These are phyloP conservation scores for Pleoardoris graminearum DNA, from an alignment of 2,329 filamentous ascomycete species.

Conservation along the genomic window DNA sequence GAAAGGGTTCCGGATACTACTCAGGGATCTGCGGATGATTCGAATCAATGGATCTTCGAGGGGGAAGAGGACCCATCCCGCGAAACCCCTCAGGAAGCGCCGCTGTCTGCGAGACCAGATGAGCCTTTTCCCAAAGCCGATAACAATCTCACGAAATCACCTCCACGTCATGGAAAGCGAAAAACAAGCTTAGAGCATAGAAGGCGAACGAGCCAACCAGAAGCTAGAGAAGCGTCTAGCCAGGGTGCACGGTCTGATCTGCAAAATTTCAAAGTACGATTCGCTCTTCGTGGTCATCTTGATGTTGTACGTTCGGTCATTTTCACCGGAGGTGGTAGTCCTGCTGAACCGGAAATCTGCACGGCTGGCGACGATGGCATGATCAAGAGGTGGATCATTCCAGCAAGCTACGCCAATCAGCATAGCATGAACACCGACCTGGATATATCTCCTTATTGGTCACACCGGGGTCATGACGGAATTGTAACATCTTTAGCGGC, in stretches of 20 bases:
- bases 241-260: constrained; percentile 63
- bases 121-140: constrained; percentile 84
- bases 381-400: constrained; percentile 96
- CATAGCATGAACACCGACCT: constrained; percentile 72
- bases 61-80: constrained; percentile 71
- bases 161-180: constrained; percentile 66
- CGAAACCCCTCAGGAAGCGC: constrained; percentile 58
- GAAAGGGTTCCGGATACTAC: constrained; percentile 37
- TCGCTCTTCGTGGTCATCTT: constrained; percentile 87
- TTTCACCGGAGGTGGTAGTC: constrained; percentile 94
- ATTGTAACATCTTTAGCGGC: constrained; percentile 84
- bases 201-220: constrained; percentile 65
- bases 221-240: constrained; percentile 57
- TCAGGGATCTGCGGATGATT: constrained; percentile 55
- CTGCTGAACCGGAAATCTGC: constrained; percentile 94
- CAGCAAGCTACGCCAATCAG: constrained; percentile 71
- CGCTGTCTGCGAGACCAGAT: constrained; percentile 70
- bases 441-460: constrained; percentile 92
- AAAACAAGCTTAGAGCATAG: constrained; percentile 71
- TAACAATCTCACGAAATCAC: constrained; percentile 78
- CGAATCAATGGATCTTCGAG: constrained; percentile 91
- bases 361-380: constrained; percentile 94
- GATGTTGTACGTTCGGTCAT: constrained; percentile 94
- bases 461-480: constrained; percentile 90
- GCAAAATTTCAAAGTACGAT: constrained; percentile 86